Evolutionary conservation across 208 protist genomes (phyloP), one percentile per base, ranked within the genome.

Genomic region (Leishmania tarentolae): DNA sequence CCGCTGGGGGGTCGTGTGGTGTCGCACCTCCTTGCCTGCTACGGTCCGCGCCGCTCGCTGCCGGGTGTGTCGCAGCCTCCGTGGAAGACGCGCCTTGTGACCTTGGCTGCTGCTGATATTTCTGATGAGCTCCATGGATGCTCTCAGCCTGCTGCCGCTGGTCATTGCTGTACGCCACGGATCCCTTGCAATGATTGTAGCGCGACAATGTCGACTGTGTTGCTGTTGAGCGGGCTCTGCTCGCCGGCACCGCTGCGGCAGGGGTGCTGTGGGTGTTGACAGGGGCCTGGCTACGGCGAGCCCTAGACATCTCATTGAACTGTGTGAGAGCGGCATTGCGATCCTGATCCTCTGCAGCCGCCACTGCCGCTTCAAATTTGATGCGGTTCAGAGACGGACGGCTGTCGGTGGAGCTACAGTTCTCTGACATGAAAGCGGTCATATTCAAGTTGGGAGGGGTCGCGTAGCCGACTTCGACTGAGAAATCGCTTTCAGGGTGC

Each of bases 321-420:
- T 70, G 28, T 56, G 31, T n/a, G n/a, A 37, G 15, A 0, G 37
- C 42, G 17, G 24, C 50, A 37, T 53, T 61, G n/a, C 53, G 61
- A 19, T 53, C 13, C 42, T 53, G 13, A 28, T 77, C 56, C 37
- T 35, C 73, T 52, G 73, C 15, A 19, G 50, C 46, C 61, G 40
- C 24, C 42, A 28, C 50, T 52, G 66, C 63, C 6, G 69, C 79
- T 4, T 6, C 15, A 21, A 44, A 21, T 40, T 76, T 79, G 24
- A 61, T 17, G 21, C 65, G 53, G 56, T 79, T 83, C 46, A 75
- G 50, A 35, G 56, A 80, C 35, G 74, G 75, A 35, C 74, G 69
- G 68, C 69, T 70, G 53, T 65, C 37, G 31, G 35, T 17, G 53
- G 74, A 52, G 74, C 40, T 77, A 24, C 40, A 28, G 1, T 21